phyloP scores from a whole-genome alignment of 768 basidiomycete genomes.

The Gymnopilus junonius region DNA sequence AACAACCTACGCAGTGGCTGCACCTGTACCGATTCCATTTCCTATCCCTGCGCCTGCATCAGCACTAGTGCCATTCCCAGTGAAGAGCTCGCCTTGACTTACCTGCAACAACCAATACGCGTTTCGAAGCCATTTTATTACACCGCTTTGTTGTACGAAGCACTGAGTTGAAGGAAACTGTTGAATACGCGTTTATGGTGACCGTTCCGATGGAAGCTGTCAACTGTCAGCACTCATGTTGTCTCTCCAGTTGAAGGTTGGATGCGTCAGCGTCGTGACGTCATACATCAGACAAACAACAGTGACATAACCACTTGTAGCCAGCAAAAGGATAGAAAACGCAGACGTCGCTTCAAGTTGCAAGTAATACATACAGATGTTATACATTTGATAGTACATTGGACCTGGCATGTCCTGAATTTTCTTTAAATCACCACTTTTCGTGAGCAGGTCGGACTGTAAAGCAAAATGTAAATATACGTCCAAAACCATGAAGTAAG shows the following conservation, averaged over 20 bases:
- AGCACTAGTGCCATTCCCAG: not conserved
- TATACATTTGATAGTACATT: no score
- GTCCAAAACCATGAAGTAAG: not conserved
- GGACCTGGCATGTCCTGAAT: no score
- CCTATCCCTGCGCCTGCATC: conserved; percentile 37
- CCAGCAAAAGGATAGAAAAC: no score
- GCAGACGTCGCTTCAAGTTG: not conserved
- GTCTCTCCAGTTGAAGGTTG: not conserved
- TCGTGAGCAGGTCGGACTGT: not conserved
- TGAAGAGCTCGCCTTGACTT: conserved; percentile 25
- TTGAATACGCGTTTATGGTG: not conserved
- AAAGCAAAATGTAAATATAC: not conserved
- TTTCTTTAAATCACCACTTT: conserved; percentile 44
- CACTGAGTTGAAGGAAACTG: no score
- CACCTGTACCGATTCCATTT: conserved; percentile 54
- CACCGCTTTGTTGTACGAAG: not conserved
- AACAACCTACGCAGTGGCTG: conserved; percentile 50
- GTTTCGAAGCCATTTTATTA: conserved; percentile 35
- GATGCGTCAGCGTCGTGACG: not conserved
- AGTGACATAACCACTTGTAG: not conserved
- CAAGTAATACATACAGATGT: no score
- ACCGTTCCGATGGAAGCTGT: not conserved
- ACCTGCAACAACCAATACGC: conserved; percentile 60
- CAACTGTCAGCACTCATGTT: not conserved
- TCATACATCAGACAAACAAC: not conserved